A percentile compares a stretch with the other conserved stretches of the same genome.
Conservation (phyloP, 352 stramenopile genomes). For the Phytopythium ostracodes region DNA sequence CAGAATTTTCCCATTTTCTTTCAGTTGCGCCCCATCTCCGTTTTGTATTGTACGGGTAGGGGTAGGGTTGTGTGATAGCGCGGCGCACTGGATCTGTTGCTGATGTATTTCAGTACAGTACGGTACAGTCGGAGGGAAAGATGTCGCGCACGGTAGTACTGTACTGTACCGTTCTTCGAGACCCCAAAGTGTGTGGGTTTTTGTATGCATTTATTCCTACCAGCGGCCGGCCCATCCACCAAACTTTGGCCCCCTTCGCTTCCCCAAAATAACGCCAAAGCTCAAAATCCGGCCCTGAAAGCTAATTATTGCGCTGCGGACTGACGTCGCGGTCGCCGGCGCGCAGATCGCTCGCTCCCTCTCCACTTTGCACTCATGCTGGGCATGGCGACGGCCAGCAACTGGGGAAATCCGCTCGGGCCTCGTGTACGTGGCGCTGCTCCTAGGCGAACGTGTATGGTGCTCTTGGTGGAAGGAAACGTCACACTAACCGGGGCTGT, state of each 20-base stretch:
- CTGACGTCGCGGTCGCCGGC: background rate
- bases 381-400: slow-evolving; percentile 31
- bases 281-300: background rate
- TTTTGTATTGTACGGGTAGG: background rate
- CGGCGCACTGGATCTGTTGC: background rate
- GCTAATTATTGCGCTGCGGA: background rate
- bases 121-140: background rate
- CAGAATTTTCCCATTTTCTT: background rate
- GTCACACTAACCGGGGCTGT: background rate
- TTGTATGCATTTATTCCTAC: background rate
- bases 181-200: background rate
- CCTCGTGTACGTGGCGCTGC: slow-evolving; percentile 16
- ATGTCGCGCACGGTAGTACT: background rate
- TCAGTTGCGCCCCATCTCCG: background rate
- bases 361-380: slow-evolving; percentile 19
- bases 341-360: background rate
- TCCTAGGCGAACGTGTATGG: background rate
- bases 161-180: too few relatives aligned
- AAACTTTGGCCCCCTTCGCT: background rate
- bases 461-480: too few relatives aligned
- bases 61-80: background rate
- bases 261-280: slow-evolving; percentile 2
- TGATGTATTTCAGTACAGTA: background rate
- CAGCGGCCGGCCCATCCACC: background rate
- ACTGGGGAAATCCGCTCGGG: slow-evolving; percentile 51